Base-by-base conservation (phyloP, 1,139 yeast species). In the Hemisphaericaspora xylofermentans region DNA sequence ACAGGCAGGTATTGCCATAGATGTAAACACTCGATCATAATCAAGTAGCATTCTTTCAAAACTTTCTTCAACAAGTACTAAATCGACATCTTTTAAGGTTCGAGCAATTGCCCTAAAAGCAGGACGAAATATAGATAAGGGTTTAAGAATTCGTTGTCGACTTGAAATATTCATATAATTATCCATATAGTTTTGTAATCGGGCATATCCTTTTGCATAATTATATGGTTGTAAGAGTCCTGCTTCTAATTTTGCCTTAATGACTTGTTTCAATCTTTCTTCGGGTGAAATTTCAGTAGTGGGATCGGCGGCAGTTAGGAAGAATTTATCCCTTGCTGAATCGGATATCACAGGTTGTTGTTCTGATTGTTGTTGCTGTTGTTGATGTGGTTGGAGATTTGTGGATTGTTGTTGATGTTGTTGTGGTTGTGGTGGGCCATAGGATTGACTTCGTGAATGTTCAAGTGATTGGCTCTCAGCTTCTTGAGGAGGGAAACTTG, bases 1-100 rank as follows among this genome's bases (percentile, higher is more conserved):
- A 64, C 98, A 91, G 0, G 98, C 97, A 0, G 98, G 98, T 43
- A 93, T 89, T 7, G 97, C 96, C 96, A 91, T 89, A 6, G 96
- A 85, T 0, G 98, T 89, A 62, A 93, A 93, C 2, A 93, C 97
- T 35, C 98, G 76, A 60, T 93, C 98, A 57, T 93, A 91, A 54
- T 93, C 96, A 41, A 93, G 68, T 38, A 93, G 66, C 95, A 91
- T 87, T 46, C 98, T 73, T 63, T 93, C 98, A 60, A 93, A 93
- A 42, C 87, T 84, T 60, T 93, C 98, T 56, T 93, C 98, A 8
- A 93, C 98, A 32, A 89, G 68, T 6, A 91, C 94, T 55, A 91
- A 71, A 61, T 93, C 98, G 10, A 89, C 91, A 61, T 91, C 98
- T 55, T 88, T 88, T 50, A 93, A 68, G 0, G 96, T 84, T 52